A percentile compares a stretch with the other conserved stretches of the same genome.
phyloP scores from a whole-genome alignment of 192 early-diverging fungal genomes.

The Mortierella hygrophila region DNA sequence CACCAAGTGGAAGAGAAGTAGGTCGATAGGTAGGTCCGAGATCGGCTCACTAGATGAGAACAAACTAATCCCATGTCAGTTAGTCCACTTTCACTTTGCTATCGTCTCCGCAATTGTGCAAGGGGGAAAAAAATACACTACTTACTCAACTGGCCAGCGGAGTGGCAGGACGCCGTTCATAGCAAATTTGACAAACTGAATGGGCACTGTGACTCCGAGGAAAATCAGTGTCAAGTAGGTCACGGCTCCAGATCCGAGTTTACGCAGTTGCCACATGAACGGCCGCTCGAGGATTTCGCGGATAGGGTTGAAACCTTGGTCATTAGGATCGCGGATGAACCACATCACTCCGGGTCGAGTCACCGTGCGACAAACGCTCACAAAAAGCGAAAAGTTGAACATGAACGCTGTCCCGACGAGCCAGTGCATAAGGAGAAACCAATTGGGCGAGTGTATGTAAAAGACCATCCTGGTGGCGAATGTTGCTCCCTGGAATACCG shows the following conservation, averaged over 20 bases:
- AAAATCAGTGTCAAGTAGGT: conserved; percentile 88
- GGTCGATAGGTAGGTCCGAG: conserved; percentile 82
- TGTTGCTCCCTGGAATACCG: conserved; percentile 76
- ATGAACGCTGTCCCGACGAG: conserved; percentile 92
- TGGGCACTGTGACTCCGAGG: conserved; percentile 73
- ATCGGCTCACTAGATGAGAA: conserved; percentile 67
- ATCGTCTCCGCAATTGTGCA: not conserved
- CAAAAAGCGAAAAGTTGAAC: conserved; percentile 92
- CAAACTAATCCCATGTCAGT: conserved; percentile 27
- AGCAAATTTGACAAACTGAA: conserved; percentile 47
- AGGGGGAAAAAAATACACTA: not conserved
- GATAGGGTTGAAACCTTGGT: conserved; percentile 93
- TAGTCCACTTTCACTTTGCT: conserved; percentile 24
- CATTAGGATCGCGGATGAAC: conserved; percentile 98
- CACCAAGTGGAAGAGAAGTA: conserved; percentile 80
- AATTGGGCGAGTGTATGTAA: conserved; percentile 68
- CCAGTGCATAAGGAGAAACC: conserved; percentile 86
- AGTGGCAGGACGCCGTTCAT: conserved; percentile 68
- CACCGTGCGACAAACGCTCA: conserved; percentile 82
- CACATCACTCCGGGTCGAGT: conserved; percentile 96
- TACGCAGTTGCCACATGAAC: conserved; percentile 79
- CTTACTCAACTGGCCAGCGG: conserved; percentile 75
- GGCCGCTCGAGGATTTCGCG: conserved; percentile 91
- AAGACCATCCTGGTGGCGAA: conserved; percentile 66
- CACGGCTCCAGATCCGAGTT: conserved; percentile 81